A percentile compares a stretch with the other conserved stretches of the same genome.
phyloP scores from a whole-genome alignment of 352 stramenopile species.

The Aphanomyces invadans region DNA sequence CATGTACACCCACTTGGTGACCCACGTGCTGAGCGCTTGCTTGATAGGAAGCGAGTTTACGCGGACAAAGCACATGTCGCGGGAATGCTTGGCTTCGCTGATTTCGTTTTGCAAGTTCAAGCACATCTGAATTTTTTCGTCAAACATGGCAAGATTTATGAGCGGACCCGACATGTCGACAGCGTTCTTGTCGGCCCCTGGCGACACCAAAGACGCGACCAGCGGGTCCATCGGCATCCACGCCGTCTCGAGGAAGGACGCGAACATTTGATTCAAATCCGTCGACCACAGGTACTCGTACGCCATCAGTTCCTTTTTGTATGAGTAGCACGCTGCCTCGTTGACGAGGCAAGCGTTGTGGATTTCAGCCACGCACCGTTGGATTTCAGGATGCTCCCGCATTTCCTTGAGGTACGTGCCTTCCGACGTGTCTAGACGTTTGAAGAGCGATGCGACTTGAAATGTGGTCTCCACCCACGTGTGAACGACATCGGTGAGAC shows the following conservation, averaged over 20 bases:
- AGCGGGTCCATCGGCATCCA: not conserved
- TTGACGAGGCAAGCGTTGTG: constrained; percentile 90
- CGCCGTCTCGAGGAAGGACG: constrained; percentile 75
- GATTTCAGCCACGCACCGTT: constrained; percentile 89
- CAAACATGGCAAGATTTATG: constrained; percentile 92
- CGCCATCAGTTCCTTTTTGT: constrained; percentile 92
- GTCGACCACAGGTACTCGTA: constrained; percentile 96
- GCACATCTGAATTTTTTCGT: constrained; percentile 93
- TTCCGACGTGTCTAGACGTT: constrained; percentile 90
- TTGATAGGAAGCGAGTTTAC: constrained; percentile 97
- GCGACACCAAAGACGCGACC: constrained; percentile 50
- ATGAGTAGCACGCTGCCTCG: constrained; percentile 83
- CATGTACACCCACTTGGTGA: constrained; percentile 94
- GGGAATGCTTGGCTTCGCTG: constrained; percentile 77
- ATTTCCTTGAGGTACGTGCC: constrained; percentile 96
- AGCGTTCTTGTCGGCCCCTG: constrained; percentile 57
- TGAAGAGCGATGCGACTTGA: constrained; percentile 93
- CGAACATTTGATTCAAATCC: constrained; percentile 88
- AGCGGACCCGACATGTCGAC: constrained; percentile 77
- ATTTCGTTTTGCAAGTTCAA: constrained; percentile 89
- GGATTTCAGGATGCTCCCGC: constrained; percentile 92
- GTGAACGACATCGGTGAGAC: constrained; percentile 91
- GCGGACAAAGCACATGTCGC: constrained; percentile 95
- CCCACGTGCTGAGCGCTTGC: constrained; percentile 91
- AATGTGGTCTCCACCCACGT: constrained; percentile 95